Base-by-base conservation (phyloP, 495 filamentous ascomycete species). In the Lophium mytilinum region DNA sequence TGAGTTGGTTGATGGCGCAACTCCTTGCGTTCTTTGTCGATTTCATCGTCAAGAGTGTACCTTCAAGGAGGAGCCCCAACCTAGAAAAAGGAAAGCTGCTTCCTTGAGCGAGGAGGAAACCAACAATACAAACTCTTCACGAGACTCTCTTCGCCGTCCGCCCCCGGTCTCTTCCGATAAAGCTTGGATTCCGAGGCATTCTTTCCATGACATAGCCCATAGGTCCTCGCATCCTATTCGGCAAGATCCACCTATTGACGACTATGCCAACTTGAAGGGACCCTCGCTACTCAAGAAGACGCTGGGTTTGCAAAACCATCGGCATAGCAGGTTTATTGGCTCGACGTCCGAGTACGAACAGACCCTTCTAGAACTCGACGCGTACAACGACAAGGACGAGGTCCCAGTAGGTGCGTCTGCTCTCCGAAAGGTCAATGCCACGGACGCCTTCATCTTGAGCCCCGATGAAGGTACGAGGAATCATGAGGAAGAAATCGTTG, bases 351-450 rank as follows among this genome's bases (percentile, higher is more conserved):
- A 86, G 69, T 86, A 85, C 66, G 84, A 87, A 63, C 79, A 81
- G 10, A 80, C 78, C 19, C 71, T 87, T 47, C 81, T 86, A 63
- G 83, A 85, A 69, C 73, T 86, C 7, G 83, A 79, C 7, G 74
- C 81, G 0, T 84, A 85, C 62, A 82, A 85, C 63, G 74, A 77
- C 19, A 80, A 80, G 53, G 83, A 86, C 58, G 84, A 87, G 68
- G 82, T 81, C 62, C 73, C 79, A 17, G 74, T 86, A 39, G 73
- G 80, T 2, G 70, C 76, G 50, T 79, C 81, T 24, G 83, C 79
- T 9, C 76, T 94, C 53, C 78, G 90, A 46, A 85, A 85, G 57
- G 86, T 90, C 55, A 87, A 85, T 66, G 80, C 84, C 52, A 73
- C 83, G 55, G 85, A 88, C 59, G 61, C 56, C 1, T 96, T 95